Base-by-base conservation (phyloP, 116 monocot species). In the Trichopus zeylanicus region DNA sequence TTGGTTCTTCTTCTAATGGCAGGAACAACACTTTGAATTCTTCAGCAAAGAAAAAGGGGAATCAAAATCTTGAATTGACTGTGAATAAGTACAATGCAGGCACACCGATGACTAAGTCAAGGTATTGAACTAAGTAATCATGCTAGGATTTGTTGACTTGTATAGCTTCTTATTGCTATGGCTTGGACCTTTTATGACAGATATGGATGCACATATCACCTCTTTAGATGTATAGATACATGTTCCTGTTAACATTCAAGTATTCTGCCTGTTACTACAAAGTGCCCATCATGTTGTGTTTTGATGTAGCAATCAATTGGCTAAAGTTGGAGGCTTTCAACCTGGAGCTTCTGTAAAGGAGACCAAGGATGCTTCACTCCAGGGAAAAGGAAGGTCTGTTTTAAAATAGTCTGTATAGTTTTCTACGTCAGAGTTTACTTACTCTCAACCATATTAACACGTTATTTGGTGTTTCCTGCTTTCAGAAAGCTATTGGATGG, bases 401-500 rank as follows among this genome's bases (percentile, higher is more conserved):
- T 48, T 65, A 10, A 29, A 16, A 48, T 18, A 25, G 9, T 31
- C 21, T 0, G n/a, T 28, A 20, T 26, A 35, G 10, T 35, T 5
- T 10, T 35, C 34, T 35, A 35, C 10, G 7, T 35, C 15, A 13
- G 6, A 46, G 46, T 2, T 11, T 2, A 46, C 46, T 46, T 49
- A 4, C n/a, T 23, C 7, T 23, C 7, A 23, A 22, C 49, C 1
- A 49, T 49, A n/a, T 49, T 24, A 22, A 49, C 22, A 22, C 22
- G 5, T 22, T 24, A 22, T 22, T 49, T 20, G 49, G 1, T 20
- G 3, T 49, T 49, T 24, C 19, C 22, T 55, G 10, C 13, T 64
- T n/a, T 31, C 67, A 75, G 75, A 68, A 81, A 70, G 29, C 48
- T 82, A 4, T 64, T 74, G 46, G 38, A 35, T 42, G 26, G 2